Conservation (phyloP, 768 basidiomycete species). For the Tulasnella sp. region DNA sequence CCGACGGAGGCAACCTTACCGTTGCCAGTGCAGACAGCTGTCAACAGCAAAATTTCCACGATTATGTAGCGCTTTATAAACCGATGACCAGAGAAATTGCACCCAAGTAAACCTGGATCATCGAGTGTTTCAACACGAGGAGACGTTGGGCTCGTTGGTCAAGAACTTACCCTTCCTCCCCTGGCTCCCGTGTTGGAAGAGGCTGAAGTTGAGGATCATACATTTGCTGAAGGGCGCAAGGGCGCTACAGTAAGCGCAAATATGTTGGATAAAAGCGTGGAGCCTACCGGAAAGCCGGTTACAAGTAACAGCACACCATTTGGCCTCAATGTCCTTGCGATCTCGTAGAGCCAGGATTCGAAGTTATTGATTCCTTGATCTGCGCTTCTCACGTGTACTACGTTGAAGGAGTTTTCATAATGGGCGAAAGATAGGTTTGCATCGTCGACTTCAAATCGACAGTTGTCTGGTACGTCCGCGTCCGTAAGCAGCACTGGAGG, state of each 20-base stretch:
- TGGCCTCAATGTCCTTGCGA: conserved; percentile 9
- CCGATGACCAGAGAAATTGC: not conserved
- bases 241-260: not conserved
- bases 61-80: not conserved
- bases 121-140: not conserved
- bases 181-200: conserved; percentile 1
- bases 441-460: conserved; percentile 24
- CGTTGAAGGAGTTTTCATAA: conserved; percentile 11
- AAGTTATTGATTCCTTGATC: conserved; percentile 13
- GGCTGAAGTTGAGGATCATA: not conserved
- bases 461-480: conserved; percentile 10
- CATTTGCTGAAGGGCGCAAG: conserved; percentile 4
- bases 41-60: conserved; percentile 16
- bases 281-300: not conserved
- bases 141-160: not conserved
- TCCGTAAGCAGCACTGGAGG: conserved; percentile 4
- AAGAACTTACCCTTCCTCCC: conserved; percentile 8
- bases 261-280: too few species aligned
- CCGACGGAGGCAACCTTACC: not conserved
- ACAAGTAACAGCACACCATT: conserved; percentile 1
- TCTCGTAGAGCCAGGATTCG: conserved; percentile 15
- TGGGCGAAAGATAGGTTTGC: conserved; percentile 21
- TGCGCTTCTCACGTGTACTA: not conserved
- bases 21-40: not conserved
- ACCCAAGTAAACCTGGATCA: conserved; percentile 15